phyloP scores from a whole-genome alignment of 345 rosid species.

The Clarkia xantiana region DNA sequence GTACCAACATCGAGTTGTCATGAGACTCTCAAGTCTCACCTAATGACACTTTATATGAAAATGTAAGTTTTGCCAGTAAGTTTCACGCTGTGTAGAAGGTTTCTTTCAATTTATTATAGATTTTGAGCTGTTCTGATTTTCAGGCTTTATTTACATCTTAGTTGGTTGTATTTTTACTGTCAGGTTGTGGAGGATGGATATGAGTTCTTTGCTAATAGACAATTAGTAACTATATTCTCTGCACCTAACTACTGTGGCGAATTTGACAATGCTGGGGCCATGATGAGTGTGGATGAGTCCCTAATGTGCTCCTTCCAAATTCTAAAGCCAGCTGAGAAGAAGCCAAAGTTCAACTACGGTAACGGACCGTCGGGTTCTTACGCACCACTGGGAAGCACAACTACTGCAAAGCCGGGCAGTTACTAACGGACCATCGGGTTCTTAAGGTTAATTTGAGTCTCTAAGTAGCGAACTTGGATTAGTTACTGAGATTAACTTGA shows the following conservation, averaged over 20 bases:
- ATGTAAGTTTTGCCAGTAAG: too few species aligned
- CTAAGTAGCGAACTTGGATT: too few species aligned
- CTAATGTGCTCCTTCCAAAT: slow-evolving; percentile 77
- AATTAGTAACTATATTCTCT: slow-evolving; percentile 69
- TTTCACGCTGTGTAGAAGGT: too few species aligned
- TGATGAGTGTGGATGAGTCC: slow-evolving; percentile 52
- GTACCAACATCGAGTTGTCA: too few species aligned
- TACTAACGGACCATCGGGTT: too few species aligned
- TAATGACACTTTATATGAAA: neutral
- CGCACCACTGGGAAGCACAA: slow-evolving; percentile 22
- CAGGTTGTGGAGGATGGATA: slow-evolving; percentile 95
- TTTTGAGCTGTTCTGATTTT: neutral
- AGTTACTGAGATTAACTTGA: too few species aligned
- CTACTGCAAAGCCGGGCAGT: slow-evolving; percentile 32
- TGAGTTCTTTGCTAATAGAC: slow-evolving; percentile 71
- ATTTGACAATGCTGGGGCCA: slow-evolving; percentile 64
- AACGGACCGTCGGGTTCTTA: slow-evolving; percentile 22
- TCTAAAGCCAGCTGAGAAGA: slow-evolving; percentile 54
- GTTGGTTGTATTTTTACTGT: neutral
- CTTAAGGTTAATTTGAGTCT: slow-evolving; percentile 26
- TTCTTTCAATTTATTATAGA: too few species aligned
- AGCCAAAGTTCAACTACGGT: slow-evolving; percentile 30
- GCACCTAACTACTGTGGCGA: slow-evolving; percentile 85
- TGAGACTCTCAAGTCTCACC: too few species aligned
- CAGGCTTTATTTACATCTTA: neutral